phyloP scores from a whole-genome alignment of 108 stramenopile genomes.

The Cyclotella baltica region DNA sequence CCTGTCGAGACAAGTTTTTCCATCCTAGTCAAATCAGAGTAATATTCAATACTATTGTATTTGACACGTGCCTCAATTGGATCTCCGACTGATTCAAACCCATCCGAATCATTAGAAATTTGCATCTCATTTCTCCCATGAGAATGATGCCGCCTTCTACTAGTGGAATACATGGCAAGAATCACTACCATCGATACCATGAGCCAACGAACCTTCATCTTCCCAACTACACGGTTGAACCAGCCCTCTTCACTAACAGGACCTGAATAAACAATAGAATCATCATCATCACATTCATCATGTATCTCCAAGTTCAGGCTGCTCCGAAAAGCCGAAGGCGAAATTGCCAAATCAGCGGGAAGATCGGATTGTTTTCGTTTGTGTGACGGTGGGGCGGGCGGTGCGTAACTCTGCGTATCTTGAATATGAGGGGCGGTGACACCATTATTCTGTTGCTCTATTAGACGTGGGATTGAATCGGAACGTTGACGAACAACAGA shows the following conservation, averaged over 20 bases:
- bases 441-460: not conserved
- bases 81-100: constrained; percentile 10
- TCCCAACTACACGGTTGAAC: not conserved
- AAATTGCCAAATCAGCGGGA: not conserved
- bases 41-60: constrained; percentile 30
- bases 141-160: not conserved
- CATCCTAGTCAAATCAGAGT: constrained; percentile 10
- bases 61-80: constrained; percentile 1
- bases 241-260: not conserved
- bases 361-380: constrained; percentile 35
- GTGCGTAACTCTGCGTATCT: not conserved
- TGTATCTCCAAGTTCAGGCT: constrained; percentile 21
- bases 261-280: constrained; percentile 5
- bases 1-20: constrained; percentile 14
- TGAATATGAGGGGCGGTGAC: not conserved
- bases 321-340: not conserved
- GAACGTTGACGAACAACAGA: constrained; percentile 3
- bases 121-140: not conserved
- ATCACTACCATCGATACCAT: not conserved
- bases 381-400: constrained; percentile 20
- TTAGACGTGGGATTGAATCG: constrained; percentile 4
- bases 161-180: not conserved
- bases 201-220: not conserved
- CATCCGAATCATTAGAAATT: not conserved
- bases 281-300: constrained; percentile 26